Base-by-base conservation (phyloP, 2,329 filamentous ascomycete species). In the Aureobasidium musti region DNA sequence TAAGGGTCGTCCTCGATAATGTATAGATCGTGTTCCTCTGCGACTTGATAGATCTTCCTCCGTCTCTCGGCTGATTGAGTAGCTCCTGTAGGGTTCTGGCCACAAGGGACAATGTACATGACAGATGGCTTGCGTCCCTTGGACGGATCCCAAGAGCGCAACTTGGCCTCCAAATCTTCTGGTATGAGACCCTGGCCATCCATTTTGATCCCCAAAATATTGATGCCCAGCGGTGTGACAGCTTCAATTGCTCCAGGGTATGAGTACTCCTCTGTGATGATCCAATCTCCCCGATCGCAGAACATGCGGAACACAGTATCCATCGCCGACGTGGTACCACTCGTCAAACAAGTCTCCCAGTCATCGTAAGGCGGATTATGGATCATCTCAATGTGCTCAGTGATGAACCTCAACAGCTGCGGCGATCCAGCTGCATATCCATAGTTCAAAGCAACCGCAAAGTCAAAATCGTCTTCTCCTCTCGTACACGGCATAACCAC, bases 1-100 rank as follows among this genome's bases (percentile, higher is more conserved):
- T 75, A 75, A 5, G 74, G 74, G 60, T 75, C 74, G 53, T 75
- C 73, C 64, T 75, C 74, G 53, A 75, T 63, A 49, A 75, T 75
- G 63, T 71, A 68, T 6, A 75, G 43, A 49, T 75, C 71, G 28
- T 75, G 69, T 47, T 64, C 50, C 47, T 74, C 70, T 4, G 72
- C 72, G 37, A 75, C 33, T 13, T 68, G 56, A 47, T 75, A 75
- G 28, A 75, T 74, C 19, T 61, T 71, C n/a, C 66, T 68, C 3
- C 70, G 67, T 53, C 73, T 60, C 19, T 71, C 67, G 3, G 68
- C 64, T 33, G 67, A 69, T 66, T 74, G 74, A 8, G 73, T 74
- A 7, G 68, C 67, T n/a, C 72, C 71, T 11, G 73, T 75, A 1
- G 72, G 72, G 54, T 75, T 74, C 28, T 75, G 72, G 23, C 74